Evolutionary conservation across 371 early-diverging fungal genomes (phyloP), one percentile per base, ranked within the genome.

Genomic region (Fennellomyces sp.): DNA sequence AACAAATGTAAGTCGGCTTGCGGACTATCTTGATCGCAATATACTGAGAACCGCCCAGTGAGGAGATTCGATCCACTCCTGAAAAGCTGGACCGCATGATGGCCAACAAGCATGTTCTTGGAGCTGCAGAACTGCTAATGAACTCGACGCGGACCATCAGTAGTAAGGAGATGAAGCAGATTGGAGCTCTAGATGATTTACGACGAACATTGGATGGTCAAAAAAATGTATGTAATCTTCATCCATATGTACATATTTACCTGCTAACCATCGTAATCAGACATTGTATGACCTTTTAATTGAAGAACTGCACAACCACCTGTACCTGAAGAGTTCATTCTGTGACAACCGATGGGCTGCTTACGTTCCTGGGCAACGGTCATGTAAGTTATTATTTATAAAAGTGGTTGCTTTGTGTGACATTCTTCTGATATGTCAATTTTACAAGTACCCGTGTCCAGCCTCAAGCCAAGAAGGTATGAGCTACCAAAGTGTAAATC

Each of bases 221-320:
- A 58, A 88, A 86, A 47, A 84, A 80, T 63, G 91, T 84, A 80
- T 49, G 71, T 28, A 23, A 51, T 52, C 17, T 49, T 35, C 19
- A n/a, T n/a, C n/a, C n/a, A n/a, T n/a, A n/a, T n/a, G 35, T 42
- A 31, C 15, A 38, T 10, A 8, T 55, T 28, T n/a, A n/a, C n/a
- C n/a, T n/a, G n/a, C 31, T 35, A 31, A 28, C 13, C 17, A 28
- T 17, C 8, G 15, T 6, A 21, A 33, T 5, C 73, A 91, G 91
- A 68, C 74, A 2, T 56, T 95, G 21, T 86, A 91, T 45, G 95
- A 95, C 58, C 69, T 84, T 10, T 68, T 97, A 5, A 85, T 94
- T 51, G 96, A 96, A 60, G 97, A 97, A 63, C 80, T 97, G 10
- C 95, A 96, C 60, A 93, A 88, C 63, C 96, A 97, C 70, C 60